These are phyloP conservation scores for Favolaschia claudopus DNA, from an alignment of 768 basidiomycete species.

Conservation along the genomic window DNA sequence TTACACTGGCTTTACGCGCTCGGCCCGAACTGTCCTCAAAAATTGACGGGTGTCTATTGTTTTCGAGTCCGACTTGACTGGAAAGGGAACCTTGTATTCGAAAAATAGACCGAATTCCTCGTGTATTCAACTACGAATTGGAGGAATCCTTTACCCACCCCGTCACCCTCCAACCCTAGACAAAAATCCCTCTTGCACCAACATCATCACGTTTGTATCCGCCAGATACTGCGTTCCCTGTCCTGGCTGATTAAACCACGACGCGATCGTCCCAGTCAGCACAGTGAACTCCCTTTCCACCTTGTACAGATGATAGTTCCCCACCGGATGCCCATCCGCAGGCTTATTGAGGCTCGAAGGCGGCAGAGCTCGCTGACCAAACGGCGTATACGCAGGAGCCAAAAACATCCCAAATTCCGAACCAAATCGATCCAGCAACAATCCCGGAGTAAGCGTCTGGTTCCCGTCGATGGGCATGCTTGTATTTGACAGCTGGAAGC, in stretches of 20 bases:
- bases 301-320: slow-evolving; percentile 19
- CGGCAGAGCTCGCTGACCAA: slow-evolving; percentile 21
- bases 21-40: too few species aligned
- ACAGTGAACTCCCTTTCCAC: slow-evolving; percentile 19
- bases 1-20: too few species aligned
- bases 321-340: background rate
- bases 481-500: slow-evolving; percentile 13
- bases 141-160: too few species aligned
- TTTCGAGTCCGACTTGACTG: too few species aligned
- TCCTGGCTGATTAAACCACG: slow-evolving; percentile 25
- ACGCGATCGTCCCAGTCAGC: slow-evolving; percentile 14
- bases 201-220: too few species aligned
- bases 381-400: slow-evolving; percentile 16
- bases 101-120: too few species aligned
- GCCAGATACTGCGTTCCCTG: slow-evolving; percentile 30
- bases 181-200: too few species aligned
- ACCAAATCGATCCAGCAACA: slow-evolving; percentile 22
- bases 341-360: slow-evolving; percentile 4
- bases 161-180: too few species aligned
- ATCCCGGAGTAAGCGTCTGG: slow-evolving; percentile 9
- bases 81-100: too few species aligned
- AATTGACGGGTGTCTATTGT: too few species aligned
- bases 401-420: slow-evolving; percentile 4
- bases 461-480: slow-evolving; percentile 7
- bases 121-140: too few species aligned